Base-by-base conservation (phyloP, 1,284 basidiomycete genomes). In the Apiotrichum laibachii region DNA sequence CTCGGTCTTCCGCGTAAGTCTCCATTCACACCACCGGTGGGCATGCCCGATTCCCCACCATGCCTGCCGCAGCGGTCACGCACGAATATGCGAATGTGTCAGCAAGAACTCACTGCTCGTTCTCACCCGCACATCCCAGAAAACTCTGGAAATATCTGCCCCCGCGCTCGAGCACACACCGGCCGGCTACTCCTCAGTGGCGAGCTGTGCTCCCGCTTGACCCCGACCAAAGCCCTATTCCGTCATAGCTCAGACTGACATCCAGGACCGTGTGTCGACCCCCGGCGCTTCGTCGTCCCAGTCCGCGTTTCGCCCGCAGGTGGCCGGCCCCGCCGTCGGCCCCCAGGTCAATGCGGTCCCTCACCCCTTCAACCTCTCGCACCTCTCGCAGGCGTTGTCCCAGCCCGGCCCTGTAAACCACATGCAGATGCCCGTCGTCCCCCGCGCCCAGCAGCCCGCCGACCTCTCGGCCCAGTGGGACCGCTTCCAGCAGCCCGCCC, bases 1-100 rank as follows among this genome's bases (percentile, higher is more conserved):
- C 57, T 92, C 90, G 71, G 77, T 96, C 19, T 74, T 76, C 60
- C 61, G 72, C 47, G 77, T 77, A 53, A 67, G 75, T 66, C 33
- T 21, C 34, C 5, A 7, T 7, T 7, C 11, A 13, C 48, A 31
- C 26, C 26, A 7, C 26, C 26, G 26, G 26, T 31, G 26, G 26
- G 26, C 26, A 31, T n/a, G n/a, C n/a, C n/a, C n/a, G n/a, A 31
- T 31, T 3, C 26, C 26, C 4, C 26, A 31, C 4, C 3, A 31
- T 31, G 26, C 26, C 26, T n/a, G n/a, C n/a, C n/a, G n/a, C n/a
- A n/a, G n/a, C n/a, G n/a, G n/a, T n/a, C n/a, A n/a, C n/a, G n/a
- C n/a, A n/a, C n/a, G n/a, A n/a, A n/a, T n/a, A n/a, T n/a, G n/a
- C 7, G 26, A 31, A 31, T 31, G 26, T 4, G 26, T 31, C 26